Evolutionary conservation across 306 rosid genomes (phyloP).

Genomic region (Trifolium repens): DNA sequence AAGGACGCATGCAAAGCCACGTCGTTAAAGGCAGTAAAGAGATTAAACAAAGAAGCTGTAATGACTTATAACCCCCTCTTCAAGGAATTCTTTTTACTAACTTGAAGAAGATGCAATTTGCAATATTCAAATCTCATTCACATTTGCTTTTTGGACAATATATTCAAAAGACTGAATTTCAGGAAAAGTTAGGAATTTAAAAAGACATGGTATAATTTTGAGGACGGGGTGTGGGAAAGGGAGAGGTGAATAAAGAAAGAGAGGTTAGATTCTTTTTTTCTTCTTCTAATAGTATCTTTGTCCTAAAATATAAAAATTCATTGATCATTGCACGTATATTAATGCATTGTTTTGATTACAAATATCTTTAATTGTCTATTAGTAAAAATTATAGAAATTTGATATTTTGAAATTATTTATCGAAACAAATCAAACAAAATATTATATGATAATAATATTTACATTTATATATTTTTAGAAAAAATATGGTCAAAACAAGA

Average conservation of each 20-base stretch:
- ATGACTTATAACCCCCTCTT: conserved; percentile 39
- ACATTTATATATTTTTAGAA: too few species aligned
- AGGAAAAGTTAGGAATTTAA: conserved; percentile 39
- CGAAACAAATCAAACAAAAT: too few species aligned
- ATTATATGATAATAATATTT: too few species aligned
- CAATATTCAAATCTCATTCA: conserved; percentile 45
- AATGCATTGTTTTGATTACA: too few species aligned
- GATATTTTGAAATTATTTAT: too few species aligned
- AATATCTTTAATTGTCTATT: too few species aligned
- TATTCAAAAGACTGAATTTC: conserved; percentile 32
- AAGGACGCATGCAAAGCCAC: conserved; percentile 45
- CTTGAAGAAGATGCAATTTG: conserved; percentile 37
- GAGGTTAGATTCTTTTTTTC: neutral
- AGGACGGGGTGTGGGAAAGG: neutral
- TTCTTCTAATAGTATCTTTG: too few species aligned
- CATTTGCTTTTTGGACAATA: conserved; percentile 53
- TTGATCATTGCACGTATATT: too few species aligned
- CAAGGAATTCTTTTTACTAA: conserved; percentile 38
- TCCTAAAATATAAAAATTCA: too few species aligned
- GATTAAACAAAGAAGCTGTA: conserved; percentile 28
- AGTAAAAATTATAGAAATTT: too few species aligned
- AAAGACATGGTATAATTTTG: conserved; percentile 28
- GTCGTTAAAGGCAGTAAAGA: conserved; percentile 51
- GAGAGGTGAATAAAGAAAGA: neutral
- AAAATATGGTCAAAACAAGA: too few species aligned